phyloP scores from a whole-genome alignment of 2,329 filamentous ascomycete genomes.

The Penicillium sp. region DNA sequence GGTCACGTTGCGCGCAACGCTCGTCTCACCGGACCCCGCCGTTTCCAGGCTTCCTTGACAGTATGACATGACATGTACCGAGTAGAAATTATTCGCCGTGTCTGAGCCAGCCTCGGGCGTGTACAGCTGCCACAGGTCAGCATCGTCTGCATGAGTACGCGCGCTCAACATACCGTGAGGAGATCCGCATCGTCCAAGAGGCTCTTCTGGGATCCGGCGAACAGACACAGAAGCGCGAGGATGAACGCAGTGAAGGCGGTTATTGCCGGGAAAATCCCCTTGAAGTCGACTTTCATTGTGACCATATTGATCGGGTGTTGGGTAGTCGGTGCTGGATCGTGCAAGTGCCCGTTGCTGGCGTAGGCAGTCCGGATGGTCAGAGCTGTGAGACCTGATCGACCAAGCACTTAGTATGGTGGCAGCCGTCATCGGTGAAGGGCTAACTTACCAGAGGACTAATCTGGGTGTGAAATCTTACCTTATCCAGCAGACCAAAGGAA shows the following conservation, averaged over 20 bases:
- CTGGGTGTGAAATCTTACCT: not conserved
- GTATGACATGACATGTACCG: constrained; percentile 56
- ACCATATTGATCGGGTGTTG: not conserved
- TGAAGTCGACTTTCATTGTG: constrained; percentile 13
- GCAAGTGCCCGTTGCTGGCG: not conserved
- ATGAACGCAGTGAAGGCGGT: constrained; percentile 53
- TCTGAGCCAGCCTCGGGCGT: constrained; percentile 41
- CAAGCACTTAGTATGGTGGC: not conserved
- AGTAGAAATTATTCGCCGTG: constrained; percentile 58
- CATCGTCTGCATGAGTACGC: constrained; percentile 11
- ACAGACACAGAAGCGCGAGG: constrained; percentile 56
- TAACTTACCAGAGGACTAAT: not conserved
- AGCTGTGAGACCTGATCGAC: not conserved
- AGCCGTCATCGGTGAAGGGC: not conserved
- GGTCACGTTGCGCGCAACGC: constrained; percentile 45
- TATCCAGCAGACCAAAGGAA: not conserved
- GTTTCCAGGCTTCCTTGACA: constrained; percentile 47
- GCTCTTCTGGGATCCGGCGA: constrained; percentile 53
- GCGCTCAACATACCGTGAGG: constrained; percentile 45
- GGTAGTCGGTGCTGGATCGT: not conserved
- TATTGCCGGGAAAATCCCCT: constrained; percentile 45
- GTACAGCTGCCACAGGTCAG: constrained; percentile 38
- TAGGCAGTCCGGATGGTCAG: not conserved
- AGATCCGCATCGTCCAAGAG: constrained; percentile 56
- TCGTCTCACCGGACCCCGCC: constrained; percentile 38